phyloP scores from a whole-genome alignment of 140 eudicot genomes.

The Bidens hawaiensis region DNA sequence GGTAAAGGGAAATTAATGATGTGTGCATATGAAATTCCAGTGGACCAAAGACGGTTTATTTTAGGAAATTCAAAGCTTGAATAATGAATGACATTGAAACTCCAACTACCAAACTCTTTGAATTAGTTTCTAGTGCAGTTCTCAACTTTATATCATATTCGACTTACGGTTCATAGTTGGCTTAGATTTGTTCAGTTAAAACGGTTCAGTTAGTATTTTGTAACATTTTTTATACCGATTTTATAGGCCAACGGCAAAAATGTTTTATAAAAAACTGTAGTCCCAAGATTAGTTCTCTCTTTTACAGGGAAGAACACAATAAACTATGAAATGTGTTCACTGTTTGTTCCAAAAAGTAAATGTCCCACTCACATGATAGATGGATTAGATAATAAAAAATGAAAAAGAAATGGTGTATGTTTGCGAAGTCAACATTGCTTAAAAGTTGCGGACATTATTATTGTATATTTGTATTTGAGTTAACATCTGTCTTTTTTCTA shows the following conservation, averaged over 20 bases:
- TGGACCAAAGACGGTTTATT: constrained; percentile 27
- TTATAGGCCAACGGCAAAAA: neutral
- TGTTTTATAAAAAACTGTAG: too few species aligned
- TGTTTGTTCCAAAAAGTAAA: neutral
- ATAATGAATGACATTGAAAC: constrained; percentile 27
- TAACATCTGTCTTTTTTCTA: neutral
- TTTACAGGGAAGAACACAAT: neutral
- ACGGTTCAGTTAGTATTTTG: neutral
- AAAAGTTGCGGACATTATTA: neutral
- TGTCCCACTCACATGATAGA: neutral
- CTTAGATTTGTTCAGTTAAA: too few species aligned
- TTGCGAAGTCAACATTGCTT: neutral
- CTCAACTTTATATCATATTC: constrained; percentile 14
- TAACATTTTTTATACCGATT: neutral
- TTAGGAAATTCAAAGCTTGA: constrained; percentile 20
- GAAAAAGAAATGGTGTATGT: neutral
- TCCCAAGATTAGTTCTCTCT: too few species aligned
- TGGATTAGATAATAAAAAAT: too few species aligned
- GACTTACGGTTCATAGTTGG: neutral
- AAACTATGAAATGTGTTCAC: neutral
- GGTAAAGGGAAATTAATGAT: constrained; percentile 21
- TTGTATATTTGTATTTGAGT: neutral
- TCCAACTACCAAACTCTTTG: constrained; percentile 26
- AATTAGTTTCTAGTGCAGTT: constrained; percentile 10
- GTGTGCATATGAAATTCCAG: constrained; percentile 20